Evolutionary conservation across 202 grass and related monocot species (phyloP).

Genomic region (Schoenoplectus tabernaemontani): DNA sequence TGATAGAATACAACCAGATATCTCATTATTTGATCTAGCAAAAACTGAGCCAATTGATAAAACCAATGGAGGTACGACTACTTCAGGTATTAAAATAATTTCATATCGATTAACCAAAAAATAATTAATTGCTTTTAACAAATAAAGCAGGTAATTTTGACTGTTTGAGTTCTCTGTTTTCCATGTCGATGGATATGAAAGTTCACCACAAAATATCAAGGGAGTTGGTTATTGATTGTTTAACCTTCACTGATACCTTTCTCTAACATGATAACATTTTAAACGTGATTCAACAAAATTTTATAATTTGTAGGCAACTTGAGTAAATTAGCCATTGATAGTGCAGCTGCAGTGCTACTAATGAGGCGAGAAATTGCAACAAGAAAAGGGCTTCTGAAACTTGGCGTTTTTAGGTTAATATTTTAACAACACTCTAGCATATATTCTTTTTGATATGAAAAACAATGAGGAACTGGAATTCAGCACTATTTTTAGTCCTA

Average conservation of each 20-base stretch:
- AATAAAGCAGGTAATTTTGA: background rate
- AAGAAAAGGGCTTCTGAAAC: constrained; percentile 19
- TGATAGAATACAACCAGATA: constrained; percentile 64
- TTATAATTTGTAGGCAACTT: background rate
- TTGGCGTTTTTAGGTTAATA: constrained; percentile 31
- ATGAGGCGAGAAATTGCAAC: constrained; percentile 29
- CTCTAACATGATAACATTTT: background rate
- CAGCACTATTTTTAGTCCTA: background rate
- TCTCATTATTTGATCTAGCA: constrained; percentile 45
- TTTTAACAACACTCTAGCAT: background rate
- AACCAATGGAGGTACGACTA: constrained; percentile 65
- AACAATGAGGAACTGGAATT: background rate
- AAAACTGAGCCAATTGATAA: constrained; percentile 71
- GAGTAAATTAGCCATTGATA: background rate
- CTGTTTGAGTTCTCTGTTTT: background rate
- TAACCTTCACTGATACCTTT: background rate
- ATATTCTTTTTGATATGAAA: background rate
- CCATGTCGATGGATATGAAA: background rate
- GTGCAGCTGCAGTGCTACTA: constrained; percentile 31
- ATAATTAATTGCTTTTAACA: background rate
- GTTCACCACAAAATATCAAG: background rate
- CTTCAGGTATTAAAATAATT: constrained; percentile 31
- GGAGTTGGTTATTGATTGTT: background rate
- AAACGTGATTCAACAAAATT: background rate
- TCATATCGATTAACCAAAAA: background rate